Conservation (phyloP, 2,329 filamentous ascomycete species). For the Fusarium chlamydosporum region DNA sequence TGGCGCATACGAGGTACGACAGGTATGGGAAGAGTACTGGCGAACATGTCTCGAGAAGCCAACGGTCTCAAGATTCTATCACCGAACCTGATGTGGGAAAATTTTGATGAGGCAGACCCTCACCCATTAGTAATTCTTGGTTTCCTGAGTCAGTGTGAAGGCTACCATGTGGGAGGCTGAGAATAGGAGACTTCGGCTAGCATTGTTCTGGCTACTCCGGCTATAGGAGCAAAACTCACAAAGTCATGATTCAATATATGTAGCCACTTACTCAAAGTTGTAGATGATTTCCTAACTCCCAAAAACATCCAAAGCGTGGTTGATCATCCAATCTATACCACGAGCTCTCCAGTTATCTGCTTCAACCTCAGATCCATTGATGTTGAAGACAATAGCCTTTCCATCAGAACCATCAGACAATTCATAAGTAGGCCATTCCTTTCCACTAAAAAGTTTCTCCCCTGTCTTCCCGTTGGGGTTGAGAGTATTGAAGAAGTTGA, state of each 20-base stretch:
- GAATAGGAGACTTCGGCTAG: background rate
- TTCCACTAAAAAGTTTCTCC: slow-evolving; percentile 2
- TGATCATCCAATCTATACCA: slow-evolving; percentile 51
- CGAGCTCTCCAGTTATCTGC: slow-evolving; percentile 51
- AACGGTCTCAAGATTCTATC: slow-evolving; percentile 29
- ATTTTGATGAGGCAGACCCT: background rate
- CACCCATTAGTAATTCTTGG: background rate
- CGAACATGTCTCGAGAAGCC: slow-evolving; percentile 28
- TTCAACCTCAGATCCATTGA: slow-evolving; percentile 48
- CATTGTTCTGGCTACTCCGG: background rate
- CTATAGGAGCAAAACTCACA: background rate
- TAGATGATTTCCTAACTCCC: slow-evolving; percentile 33
- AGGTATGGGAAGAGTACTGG: slow-evolving; percentile 32
- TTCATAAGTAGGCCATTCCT: slow-evolving; percentile 51
- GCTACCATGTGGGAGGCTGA: background rate
- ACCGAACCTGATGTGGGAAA: slow-evolving; percentile 35
- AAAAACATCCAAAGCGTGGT: slow-evolving; percentile 50
- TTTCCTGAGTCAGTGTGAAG: background rate
- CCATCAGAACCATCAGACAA: slow-evolving; percentile 34
- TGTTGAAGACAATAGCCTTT: slow-evolving; percentile 50
- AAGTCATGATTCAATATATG: too few relatives aligned
- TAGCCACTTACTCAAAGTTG: too few relatives aligned
- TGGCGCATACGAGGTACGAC: slow-evolving; percentile 23
- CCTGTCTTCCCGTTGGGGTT: slow-evolving; percentile 49
- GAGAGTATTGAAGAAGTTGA: slow-evolving; percentile 50